Base-by-base conservation (phyloP, 2,329 filamentous ascomycete species). In the Diaporthe eres region DNA sequence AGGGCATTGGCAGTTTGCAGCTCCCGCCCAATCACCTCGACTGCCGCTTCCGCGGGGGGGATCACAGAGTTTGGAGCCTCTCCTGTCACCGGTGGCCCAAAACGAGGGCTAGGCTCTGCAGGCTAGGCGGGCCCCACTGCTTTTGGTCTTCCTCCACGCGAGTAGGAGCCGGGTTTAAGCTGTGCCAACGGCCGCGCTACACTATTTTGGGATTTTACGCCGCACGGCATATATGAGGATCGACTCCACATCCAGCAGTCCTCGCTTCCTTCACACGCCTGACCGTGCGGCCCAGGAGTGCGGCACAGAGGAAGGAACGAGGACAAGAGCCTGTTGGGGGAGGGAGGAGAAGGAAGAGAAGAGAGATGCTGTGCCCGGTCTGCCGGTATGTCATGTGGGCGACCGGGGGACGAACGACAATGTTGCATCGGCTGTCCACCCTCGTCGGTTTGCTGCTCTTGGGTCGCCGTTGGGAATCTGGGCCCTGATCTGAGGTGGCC, bases 201-300 rank as follows among this genome's bases (percentile, higher is more conserved):
- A 19, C 31, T 53, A 53, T 70, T 70, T 49, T 68, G 47, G 65
- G 15, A 9, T 55, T 42, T 28, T 55, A 28, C 49, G 49, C 65
- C 65, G 65, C 65, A 70, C 65, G 65, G 65, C 65, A 70, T 28
- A 65, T 47, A 70, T 70, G 65, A 70, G 49, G 65, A 70, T 70
- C 65, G 47, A 2, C 65, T 55, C 65, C 65, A 70, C 49, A 55
- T 4, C 22, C 42, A 53, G 15, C 49, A 28, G 34, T 42, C 34
- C 49, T 70, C 28, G 49, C 47, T 53, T 39, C 47, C 47, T 55
- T 39, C 34, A 31, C 65, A 39, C 37, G 12, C 15, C 42, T n/a
- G 19, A 31, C 31, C 28, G n/a, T 55, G 65, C 49, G 13, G 22
- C n/a, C 61, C 25, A 31, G 61, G 28, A 68, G 28, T 1, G 37